These are phyloP conservation scores for Leptomonas pyrrhocoris DNA, from an alignment of 208 protist genomes.

Conservation along the genomic window DNA sequence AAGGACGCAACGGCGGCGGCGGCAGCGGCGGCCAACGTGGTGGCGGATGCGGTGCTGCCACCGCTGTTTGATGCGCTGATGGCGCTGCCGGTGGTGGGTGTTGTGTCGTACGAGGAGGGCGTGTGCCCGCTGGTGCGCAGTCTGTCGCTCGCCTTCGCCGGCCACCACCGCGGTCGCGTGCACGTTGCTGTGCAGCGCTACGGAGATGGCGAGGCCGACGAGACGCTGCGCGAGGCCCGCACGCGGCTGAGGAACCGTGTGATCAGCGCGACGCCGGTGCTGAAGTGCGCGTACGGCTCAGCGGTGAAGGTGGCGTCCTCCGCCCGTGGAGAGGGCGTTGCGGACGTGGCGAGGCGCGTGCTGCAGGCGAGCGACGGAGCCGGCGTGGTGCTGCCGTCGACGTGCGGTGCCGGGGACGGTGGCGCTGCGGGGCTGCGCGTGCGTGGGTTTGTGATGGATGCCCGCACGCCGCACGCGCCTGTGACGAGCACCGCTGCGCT, in stretches of 20 bases:
- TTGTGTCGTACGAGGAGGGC: constrained; percentile 45
- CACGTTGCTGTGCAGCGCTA: constrained; percentile 7
- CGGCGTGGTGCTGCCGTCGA: constrained; percentile 21
- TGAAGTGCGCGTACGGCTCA: constrained; percentile 13
- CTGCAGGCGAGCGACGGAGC: neutral
- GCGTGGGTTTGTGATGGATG: constrained; percentile 42
- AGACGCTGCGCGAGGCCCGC: constrained; percentile 19
- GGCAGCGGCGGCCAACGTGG: neutral
- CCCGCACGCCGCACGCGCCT: constrained; percentile 25
- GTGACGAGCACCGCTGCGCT: constrained; percentile 6
- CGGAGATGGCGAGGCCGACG: constrained; percentile 20
- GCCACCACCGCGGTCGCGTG: constrained; percentile 39
- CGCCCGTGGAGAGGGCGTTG: constrained; percentile 12
- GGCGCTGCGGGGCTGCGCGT: constrained; percentile 25
- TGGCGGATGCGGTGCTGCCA: constrained; percentile 2
- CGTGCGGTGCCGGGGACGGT: constrained; percentile 17
- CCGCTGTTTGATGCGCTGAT: constrained; percentile 41
- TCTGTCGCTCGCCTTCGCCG: constrained; percentile 46
- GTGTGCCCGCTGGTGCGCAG: constrained; percentile 58
- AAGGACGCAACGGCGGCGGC: no score
- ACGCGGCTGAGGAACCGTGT: constrained; percentile 18
- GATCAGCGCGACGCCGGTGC: constrained; percentile 22
- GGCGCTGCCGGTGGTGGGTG: constrained; percentile 49
- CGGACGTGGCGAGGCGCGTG: constrained; percentile 8
- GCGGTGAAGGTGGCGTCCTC: constrained; percentile 6